Percentiles rank a stretch among this genome's conserved stretches.
These are phyloP conservation scores for Bipolaris bicolor DNA, from an alignment of 2,329 filamentous ascomycete genomes.

Conservation along the genomic window DNA sequence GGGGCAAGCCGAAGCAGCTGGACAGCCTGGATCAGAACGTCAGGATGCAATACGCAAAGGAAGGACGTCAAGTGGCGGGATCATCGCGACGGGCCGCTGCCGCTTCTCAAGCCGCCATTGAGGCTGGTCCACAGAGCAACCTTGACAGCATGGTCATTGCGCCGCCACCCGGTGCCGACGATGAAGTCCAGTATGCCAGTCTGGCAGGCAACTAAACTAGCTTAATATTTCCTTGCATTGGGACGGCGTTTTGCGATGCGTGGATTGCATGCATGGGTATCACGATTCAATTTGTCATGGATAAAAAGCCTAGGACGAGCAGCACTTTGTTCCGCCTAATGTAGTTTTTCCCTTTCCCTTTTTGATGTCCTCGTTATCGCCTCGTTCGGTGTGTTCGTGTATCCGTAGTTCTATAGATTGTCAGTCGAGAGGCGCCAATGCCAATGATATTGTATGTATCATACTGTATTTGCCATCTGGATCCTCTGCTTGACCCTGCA, in stretches of 20 bases:
- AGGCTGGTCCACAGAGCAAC: slow-evolving; percentile 50
- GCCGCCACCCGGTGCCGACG: slow-evolving; percentile 77
- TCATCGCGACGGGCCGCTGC: slow-evolving; percentile 37
- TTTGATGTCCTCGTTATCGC: slow-evolving; percentile 92
- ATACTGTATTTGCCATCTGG: slow-evolving; percentile 64
- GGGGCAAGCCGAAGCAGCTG: slow-evolving; percentile 90
- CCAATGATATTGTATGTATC: slow-evolving; percentile 50
- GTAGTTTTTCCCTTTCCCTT: slow-evolving; percentile 56
- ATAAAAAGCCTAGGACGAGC: slow-evolving; percentile 44
- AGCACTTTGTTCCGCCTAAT: slow-evolving; percentile 48
- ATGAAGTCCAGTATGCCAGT: slow-evolving; percentile 85
- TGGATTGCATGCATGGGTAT: slow-evolving; percentile 35
- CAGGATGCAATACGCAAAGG: slow-evolving; percentile 77
- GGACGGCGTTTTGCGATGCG: slow-evolving; percentile 33
- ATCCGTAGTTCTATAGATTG: slow-evolving; percentile 74
- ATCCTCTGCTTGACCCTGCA: slow-evolving; percentile 72
- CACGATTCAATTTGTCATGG: slow-evolving; percentile 33
- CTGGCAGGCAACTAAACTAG: slow-evolving; percentile 80
- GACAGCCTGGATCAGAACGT: slow-evolving; percentile 91
- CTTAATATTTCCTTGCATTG: slow-evolving; percentile 23
- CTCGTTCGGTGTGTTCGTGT: slow-evolving; percentile 87
- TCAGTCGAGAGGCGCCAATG: slow-evolving; percentile 18
- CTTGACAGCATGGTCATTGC: slow-evolving; percentile 62
- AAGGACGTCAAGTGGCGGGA: slow-evolving; percentile 62
- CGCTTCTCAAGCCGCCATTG: slow-evolving; percentile 49